phyloP scores from a whole-genome alignment of 495 filamentous ascomycete genomes.

The Parathielavia hyrcaniae region DNA sequence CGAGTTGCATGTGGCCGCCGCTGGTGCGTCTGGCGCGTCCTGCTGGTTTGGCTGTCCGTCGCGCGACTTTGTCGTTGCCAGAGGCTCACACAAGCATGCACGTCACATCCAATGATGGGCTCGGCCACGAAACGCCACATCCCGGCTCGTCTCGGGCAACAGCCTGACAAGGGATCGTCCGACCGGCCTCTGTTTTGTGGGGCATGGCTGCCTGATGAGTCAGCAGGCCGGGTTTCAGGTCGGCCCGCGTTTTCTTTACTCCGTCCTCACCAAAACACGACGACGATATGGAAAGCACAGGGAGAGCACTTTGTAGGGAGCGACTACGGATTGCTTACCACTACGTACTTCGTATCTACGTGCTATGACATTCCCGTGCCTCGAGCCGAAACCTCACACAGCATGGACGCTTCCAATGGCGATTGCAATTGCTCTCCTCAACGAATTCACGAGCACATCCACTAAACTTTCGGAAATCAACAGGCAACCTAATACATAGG shows the following conservation, averaged over 20 bases:
- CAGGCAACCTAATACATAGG: background rate
- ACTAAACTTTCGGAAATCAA: background rate
- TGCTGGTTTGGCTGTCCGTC: background rate
- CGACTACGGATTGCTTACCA: too few species aligned
- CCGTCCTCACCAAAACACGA: background rate
- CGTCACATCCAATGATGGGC: constrained; percentile 24
- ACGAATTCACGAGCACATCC: too few species aligned
- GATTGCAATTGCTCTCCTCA: too few species aligned
- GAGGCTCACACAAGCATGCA: constrained; percentile 18
- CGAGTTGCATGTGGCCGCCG: background rate
- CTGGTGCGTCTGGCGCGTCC: constrained; percentile 10
- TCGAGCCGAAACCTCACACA: too few species aligned
- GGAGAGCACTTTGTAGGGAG: too few species aligned
- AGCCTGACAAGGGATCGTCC: background rate
- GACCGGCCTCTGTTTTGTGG: background rate
- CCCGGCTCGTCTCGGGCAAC: constrained; percentile 16
- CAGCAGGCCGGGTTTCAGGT: background rate
- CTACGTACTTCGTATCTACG: too few species aligned
- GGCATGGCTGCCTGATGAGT: background rate
- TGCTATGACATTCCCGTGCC: too few species aligned
- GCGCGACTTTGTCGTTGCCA: constrained; percentile 15
- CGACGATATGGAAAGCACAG: background rate
- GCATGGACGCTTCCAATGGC: too few species aligned
- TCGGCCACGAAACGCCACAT: constrained; percentile 3
- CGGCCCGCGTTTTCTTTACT: too few species aligned